phyloP scores from a whole-genome alignment of 129 eudicot genomes.

The Mikania micrantha region DNA sequence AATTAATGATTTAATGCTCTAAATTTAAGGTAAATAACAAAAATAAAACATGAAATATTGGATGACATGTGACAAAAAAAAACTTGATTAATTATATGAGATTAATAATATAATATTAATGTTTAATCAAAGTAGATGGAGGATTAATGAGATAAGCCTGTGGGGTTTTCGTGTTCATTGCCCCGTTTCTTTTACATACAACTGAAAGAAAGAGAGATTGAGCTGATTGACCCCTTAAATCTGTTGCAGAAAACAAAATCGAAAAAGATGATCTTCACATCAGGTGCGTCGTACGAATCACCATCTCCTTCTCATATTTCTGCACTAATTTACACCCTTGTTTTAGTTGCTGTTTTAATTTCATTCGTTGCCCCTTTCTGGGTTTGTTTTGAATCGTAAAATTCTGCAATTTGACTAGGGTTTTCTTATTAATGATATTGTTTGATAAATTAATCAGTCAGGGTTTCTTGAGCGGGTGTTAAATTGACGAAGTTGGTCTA shows the following conservation, averaged over 20 bases:
- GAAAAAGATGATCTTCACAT: not conserved
- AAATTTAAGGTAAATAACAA: too few relatives aligned
- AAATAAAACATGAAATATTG: too few relatives aligned
- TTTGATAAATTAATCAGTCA: constrained; percentile 5
- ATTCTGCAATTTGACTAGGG: constrained; percentile 11
- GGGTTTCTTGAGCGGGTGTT: constrained; percentile 13
- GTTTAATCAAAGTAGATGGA: not conserved
- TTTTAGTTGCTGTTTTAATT: not conserved
- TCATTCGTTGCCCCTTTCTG: constrained; percentile 9
- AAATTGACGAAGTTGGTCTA: not conserved
- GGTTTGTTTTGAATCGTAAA: constrained; percentile 11
- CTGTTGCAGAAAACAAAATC: constrained; percentile 15
- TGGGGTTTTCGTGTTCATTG: not conserved
- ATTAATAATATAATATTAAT: too few relatives aligned
- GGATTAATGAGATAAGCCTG: constrained; percentile 14
- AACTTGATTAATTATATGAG: too few relatives aligned
- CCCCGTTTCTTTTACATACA: not conserved
- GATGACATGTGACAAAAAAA: too few relatives aligned
- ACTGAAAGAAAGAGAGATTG: constrained; percentile 3
- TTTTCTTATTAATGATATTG: not conserved
- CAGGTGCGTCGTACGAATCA: constrained; percentile 17
- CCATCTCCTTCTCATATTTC: not conserved
- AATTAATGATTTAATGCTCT: too few relatives aligned
- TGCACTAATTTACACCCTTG: not conserved
- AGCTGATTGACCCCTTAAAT: constrained; percentile 12